These are phyloP conservation scores for Exophiala bonariae DNA, from an alignment of 2,329 filamentous ascomycete genomes.

Conservation along the genomic window DNA sequence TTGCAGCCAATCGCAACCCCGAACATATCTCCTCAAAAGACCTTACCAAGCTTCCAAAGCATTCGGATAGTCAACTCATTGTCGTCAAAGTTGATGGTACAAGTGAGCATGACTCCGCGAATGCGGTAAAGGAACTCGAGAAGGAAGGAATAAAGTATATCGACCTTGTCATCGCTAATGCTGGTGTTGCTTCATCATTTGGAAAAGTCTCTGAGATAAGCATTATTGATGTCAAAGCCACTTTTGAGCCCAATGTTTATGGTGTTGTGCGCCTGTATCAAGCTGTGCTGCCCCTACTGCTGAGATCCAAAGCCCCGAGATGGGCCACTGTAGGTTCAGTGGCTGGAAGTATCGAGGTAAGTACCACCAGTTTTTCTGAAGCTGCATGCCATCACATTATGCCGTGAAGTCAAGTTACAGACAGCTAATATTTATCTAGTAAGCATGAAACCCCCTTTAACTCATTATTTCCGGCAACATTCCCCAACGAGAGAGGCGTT, in stretches of 20 bases:
- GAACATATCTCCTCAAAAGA: slow-evolving; percentile 7
- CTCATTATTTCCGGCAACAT: too few relatives aligned
- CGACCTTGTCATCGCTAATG: slow-evolving; percentile 56
- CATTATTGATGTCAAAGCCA: slow-evolving; percentile 25
- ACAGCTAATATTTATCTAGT: too few relatives aligned
- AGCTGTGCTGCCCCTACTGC: slow-evolving; percentile 42
- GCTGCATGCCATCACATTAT: too few relatives aligned
- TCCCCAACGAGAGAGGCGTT: too few relatives aligned
- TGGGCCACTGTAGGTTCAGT: neutral
- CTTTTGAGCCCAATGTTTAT: slow-evolving; percentile 35
- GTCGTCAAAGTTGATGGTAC: slow-evolving; percentile 45
- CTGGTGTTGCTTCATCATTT: slow-evolving; percentile 38
- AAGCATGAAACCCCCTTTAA: too few relatives aligned
- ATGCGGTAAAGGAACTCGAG: slow-evolving; percentile 34
- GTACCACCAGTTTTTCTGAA: too few relatives aligned
- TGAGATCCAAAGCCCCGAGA: slow-evolving; percentile 23
- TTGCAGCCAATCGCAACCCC: slow-evolving; percentile 23
- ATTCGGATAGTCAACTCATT: slow-evolving; percentile 37
- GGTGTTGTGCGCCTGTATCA: slow-evolving; percentile 47
- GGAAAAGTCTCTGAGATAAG: slow-evolving; percentile 19
- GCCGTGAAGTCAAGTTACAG: too few relatives aligned
- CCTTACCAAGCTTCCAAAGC: slow-evolving; percentile 35
- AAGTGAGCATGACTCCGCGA: slow-evolving; percentile 34
- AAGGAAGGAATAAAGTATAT: slow-evolving; percentile 41
- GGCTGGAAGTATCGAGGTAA: neutral